Percentiles rank a stretch among this genome's conserved stretches.
phyloP scores from a whole-genome alignment of 257 asterid genomes.

The Plantago major region DNA sequence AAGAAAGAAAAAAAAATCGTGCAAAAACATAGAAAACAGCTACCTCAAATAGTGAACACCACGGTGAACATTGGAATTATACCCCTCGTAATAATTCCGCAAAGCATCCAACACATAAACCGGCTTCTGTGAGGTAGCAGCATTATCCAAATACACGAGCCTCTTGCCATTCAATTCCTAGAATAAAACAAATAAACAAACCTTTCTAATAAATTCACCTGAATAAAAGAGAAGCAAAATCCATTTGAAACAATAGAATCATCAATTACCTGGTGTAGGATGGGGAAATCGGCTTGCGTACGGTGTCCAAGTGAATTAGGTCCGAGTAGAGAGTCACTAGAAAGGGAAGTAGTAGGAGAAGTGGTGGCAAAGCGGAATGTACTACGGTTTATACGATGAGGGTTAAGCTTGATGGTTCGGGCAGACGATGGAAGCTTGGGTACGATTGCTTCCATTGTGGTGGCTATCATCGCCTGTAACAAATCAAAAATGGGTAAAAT shows the following conservation, averaged over 20 bases:
- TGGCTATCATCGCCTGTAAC: no score
- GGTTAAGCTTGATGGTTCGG: no score
- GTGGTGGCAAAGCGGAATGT: conserved; percentile 33
- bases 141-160: conserved; percentile 95
- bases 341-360: conserved; percentile 36
- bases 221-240: not conserved
- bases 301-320: conserved; percentile 68
- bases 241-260: no score
- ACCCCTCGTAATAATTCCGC: conserved; percentile 61
- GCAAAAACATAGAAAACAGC: not conserved
- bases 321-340: conserved; percentile 37
- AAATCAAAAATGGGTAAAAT: no score
- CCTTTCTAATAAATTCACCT: no score
- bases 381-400: not conserved
- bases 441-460: no score
- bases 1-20: not conserved
- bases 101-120: conserved; percentile 58
- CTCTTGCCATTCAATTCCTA: conserved; percentile 87
- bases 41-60: conserved; percentile 94
- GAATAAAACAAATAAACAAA: conserved; percentile 7
- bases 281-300: conserved; percentile 81
- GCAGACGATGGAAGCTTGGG: no score
- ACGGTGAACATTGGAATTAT: conserved; percentile 93
- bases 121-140: conserved; percentile 99
- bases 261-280: conserved; percentile 67